phyloP scores from a whole-genome alignment of 768 basidiomycete species.

The Boletus speciosus region DNA sequence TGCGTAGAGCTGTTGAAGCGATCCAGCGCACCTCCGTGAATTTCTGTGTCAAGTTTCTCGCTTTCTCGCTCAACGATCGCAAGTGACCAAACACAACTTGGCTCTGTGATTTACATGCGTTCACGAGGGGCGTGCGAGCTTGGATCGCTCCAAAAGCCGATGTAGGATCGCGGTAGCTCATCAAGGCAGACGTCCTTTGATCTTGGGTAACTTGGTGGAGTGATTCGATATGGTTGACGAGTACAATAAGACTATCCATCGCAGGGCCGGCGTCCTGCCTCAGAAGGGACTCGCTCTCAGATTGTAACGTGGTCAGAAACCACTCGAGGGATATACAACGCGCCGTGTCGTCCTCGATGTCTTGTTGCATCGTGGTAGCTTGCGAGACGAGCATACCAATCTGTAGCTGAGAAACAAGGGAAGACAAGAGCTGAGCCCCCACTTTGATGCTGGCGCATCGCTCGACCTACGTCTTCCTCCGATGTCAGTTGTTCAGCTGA shows the following conservation, averaged over 20 bases:
- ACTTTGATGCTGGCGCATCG: background rate
- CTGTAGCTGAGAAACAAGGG: background rate
- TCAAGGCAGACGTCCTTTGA: background rate
- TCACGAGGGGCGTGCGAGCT: slow-evolving; percentile 1
- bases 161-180: background rate
- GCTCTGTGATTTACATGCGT: slow-evolving; percentile 5
- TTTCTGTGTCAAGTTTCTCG: slow-evolving; percentile 5
- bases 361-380: slow-evolving; percentile 3
- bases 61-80: slow-evolving; percentile 5
- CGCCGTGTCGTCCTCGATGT: background rate
- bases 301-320: background rate
- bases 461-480: slow-evolving; percentile 1
- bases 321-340: slow-evolving; percentile 2
- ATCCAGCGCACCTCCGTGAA: slow-evolving; percentile 4
- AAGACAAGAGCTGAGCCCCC: background rate
- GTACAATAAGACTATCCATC: slow-evolving; percentile 3
- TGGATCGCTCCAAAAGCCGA: slow-evolving; percentile 1
- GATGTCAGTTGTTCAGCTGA: background rate
- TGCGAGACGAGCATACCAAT: background rate
- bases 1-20: background rate
- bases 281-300: slow-evolving; percentile 3
- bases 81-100: slow-evolving; percentile 3
- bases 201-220: slow-evolving; percentile 2
- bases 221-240: slow-evolving; percentile 6
- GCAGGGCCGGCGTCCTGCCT: background rate